Percentiles rank a stretch among this genome's conserved stretches.
These are phyloP conservation scores for Cryptosporidium baileyi DNA, from an alignment of 169 alveolate genomes.

Conservation along the genomic window DNA sequence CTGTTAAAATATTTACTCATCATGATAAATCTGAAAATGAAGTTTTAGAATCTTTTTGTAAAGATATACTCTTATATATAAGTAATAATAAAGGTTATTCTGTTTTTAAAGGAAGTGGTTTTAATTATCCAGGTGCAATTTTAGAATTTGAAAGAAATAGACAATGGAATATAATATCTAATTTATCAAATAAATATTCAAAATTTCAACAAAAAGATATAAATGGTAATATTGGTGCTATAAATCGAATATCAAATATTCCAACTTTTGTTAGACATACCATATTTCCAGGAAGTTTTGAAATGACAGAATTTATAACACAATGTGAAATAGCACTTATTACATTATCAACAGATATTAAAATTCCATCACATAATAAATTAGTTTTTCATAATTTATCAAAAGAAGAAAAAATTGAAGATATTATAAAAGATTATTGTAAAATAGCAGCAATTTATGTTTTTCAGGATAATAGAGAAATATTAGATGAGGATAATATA, in stretches of 20 bases:
- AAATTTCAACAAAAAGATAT: constrained; percentile 23
- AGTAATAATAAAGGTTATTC: constrained; percentile 18
- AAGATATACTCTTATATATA: constrained; percentile 15
- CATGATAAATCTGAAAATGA: constrained; percentile 15
- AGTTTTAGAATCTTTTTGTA: constrained; percentile 33
- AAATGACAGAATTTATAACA: constrained; percentile 18
- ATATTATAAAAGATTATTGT: constrained; percentile 36
- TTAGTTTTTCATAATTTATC: constrained; percentile 13
- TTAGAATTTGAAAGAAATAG: constrained; percentile 56
- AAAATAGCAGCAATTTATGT: constrained; percentile 19
- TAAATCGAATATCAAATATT: constrained; percentile 5
- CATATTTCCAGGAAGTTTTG: constrained; percentile 62
- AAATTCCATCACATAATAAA: constrained; percentile 27
- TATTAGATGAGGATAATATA: constrained; percentile 14
- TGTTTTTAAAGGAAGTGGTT: constrained; percentile 55
- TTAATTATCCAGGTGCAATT: constrained; percentile 63
- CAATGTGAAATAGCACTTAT: constrained; percentile 49
- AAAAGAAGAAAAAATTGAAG: background rate
- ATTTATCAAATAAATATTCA: constrained; percentile 1
- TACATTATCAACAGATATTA: constrained; percentile 25
- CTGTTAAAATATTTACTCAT: constrained; percentile 5
- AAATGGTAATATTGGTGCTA: constrained; percentile 24
- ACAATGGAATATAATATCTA: constrained; percentile 52
- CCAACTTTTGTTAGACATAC: constrained; percentile 63
- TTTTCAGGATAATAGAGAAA: constrained; percentile 13